Base-by-base conservation (phyloP, 2,329 filamentous ascomycete genomes). In the Helminthosporium solani region DNA sequence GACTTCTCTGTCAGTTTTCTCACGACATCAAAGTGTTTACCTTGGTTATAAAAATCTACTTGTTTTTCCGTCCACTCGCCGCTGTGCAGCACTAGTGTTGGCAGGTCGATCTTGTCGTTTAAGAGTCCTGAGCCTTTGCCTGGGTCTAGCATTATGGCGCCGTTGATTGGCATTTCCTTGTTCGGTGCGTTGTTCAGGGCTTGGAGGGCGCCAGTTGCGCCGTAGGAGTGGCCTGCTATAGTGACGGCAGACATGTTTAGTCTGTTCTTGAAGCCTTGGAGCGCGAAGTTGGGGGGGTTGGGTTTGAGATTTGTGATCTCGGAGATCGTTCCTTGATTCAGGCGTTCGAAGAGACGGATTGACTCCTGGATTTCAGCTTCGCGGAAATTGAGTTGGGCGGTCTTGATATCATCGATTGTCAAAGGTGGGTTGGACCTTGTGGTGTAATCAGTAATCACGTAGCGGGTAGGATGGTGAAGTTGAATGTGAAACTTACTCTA, bases 211-310 rank as follows among this genome's bases (percentile, higher is more conserved):
- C 80, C 76, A 0, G 84, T 86, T 2, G 83, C 84, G 39, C 84
- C 84, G 67, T 83, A 86, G 0, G 81, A 85, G 61, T 87, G 84
- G 0, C 84, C 84, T 3, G 73, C 79, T 7, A 86, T 73, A 36
- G 81, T 75, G 54, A 84, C 74, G 28, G 77, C 73, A 23, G 75
- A 68, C 36, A 78, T 71, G 60, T 84, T 76, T 6, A 87, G 74
- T 8, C 81, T 75, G 44, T 70, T 67, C 28, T 71, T 63, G 75
- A 83, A 87, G 14, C 68, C 66, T 2, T 70, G 56, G 1, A 73
- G 50, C 69, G 67, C 18, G 56, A 57, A 35, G 75, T 80, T 61
- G 79, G 80, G 28, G 51, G 58, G 52, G 74, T 76, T 8, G 74
- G 67, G 68, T 79, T 85, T 60, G 20, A 64, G 53, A 52, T 64